Evolutionary conservation across 2,329 filamentous ascomycete genomes (phyloP), one percentile per base, ranked within the genome.

Genomic region (Venturia pyrina): DNA sequence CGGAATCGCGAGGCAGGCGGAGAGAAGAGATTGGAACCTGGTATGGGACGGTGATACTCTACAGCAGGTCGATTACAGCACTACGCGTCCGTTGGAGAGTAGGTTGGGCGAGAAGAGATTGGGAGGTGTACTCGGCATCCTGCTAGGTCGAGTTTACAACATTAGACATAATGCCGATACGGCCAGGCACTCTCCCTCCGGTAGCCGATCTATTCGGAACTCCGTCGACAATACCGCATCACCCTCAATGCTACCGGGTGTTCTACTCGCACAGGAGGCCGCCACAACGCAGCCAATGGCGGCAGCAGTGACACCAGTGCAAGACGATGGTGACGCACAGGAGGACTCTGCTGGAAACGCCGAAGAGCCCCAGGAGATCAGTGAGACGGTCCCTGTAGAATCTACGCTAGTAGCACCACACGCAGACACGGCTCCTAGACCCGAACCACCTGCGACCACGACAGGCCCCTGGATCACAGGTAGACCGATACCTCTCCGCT

Each of bases 141-240:
- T 91, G 0, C 83, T 90, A 2, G 87, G 87, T 1, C 83, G 87
- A 62, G 80, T 91, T 41, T 87, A 85, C 72, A 87, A 90, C 67
- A 75, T 82, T 75, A 76, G 78, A 44, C 73, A 77, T 64, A 75
- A 74, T 56, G 73, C 74, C 48, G 71, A 74, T 44, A 66, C 64
- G 17, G 53, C 64, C n/a, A 28, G 63, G 11, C 63, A 65, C 44
- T 65, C 63, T 56, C 48, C 63, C 4, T 53, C 63, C 10, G 37
- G 43, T 5, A 65, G 63, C 21, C 48, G 63, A 43, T 65, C 63
- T 24, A 57, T 65, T 5, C 50, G 63, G 10, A 59, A 59, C 13
- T 65, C 63, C 21, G 53, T 65, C 11, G 63, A 65, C 40, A 59
- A 65, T 13, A 59, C 21, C 34, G 43, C 53, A 8, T 46, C 53